phyloP scores from a whole-genome alignment of 139 green algal species.

The Chlamydomonas urium region DNA sequence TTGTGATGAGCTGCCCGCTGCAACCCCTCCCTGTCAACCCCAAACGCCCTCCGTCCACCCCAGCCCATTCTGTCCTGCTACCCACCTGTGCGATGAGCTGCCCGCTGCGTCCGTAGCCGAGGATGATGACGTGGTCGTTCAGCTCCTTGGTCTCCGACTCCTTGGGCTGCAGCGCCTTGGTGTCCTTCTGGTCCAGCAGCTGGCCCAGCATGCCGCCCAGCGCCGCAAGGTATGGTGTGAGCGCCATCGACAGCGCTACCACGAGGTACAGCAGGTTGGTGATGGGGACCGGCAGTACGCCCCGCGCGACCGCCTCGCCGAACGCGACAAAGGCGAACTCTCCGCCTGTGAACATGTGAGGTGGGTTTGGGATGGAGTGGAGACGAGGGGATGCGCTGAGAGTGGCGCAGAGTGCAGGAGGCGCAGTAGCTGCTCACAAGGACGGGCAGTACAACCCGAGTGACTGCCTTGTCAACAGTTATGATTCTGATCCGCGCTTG shows the following conservation, averaged over 20 bases:
- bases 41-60: too few species aligned
- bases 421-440: too few species aligned
- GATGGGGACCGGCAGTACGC: slow-evolving; percentile 46
- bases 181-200: slow-evolving; percentile 78
- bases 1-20: too few species aligned
- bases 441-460: too few species aligned
- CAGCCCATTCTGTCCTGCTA: too few species aligned
- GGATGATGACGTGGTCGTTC: slow-evolving; percentile 91
- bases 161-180: slow-evolving; percentile 71
- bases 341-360: slow-evolving; percentile 76
- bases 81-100: slow-evolving; percentile 79
- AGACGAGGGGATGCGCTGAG: too few species aligned
- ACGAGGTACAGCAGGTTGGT: slow-evolving; percentile 91
- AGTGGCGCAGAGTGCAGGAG: too few species aligned
- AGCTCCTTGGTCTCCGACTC: slow-evolving; percentile 72
- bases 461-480: too few species aligned
- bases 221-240: slow-evolving; percentile 90
- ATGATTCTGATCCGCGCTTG: too few species aligned
- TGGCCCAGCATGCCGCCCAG: slow-evolving; percentile 72
- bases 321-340: slow-evolving; percentile 99
- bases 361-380: too few species aligned
- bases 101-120: slow-evolving; percentile 80
- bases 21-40: too few species aligned
- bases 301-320: slow-evolving; percentile 71
- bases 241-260: slow-evolving; percentile 94